These are phyloP conservation scores for Sporothrix luriei DNA, from an alignment of 2,329 filamentous ascomycete genomes.

Conservation along the genomic window DNA sequence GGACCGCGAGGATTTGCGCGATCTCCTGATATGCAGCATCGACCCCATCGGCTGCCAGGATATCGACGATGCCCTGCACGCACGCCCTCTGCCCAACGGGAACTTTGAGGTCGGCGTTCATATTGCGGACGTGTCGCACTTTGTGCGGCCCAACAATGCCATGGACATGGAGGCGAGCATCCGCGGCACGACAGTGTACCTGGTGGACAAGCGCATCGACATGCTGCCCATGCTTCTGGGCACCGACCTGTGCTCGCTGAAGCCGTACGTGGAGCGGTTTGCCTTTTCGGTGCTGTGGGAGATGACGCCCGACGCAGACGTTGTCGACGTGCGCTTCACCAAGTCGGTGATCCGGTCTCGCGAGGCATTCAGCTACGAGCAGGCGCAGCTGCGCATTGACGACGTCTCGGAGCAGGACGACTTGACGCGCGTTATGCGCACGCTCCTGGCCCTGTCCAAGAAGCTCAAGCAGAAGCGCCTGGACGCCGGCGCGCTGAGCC, in stretches of 20 bases:
- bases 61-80: slow-evolving; percentile 96
- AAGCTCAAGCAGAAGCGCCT: slow-evolving; percentile 93
- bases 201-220: slow-evolving; percentile 98
- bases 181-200: slow-evolving; percentile 92
- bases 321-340: slow-evolving; percentile 83
- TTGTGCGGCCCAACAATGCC: slow-evolving; percentile 93
- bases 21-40: slow-evolving; percentile 92
- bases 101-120: slow-evolving; percentile 97
- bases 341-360: slow-evolving; percentile 97
- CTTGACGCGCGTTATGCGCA: slow-evolving; percentile 85
- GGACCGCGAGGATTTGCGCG: slow-evolving; percentile 78
- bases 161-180: slow-evolving; percentile 97
- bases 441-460: slow-evolving; percentile 83
- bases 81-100: slow-evolving; percentile 79
- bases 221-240: slow-evolving; percentile 97
- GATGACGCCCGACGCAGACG: slow-evolving; percentile 74
- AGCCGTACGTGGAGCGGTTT: slow-evolving; percentile 94
- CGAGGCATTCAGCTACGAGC: slow-evolving; percentile 97
- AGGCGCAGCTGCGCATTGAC: slow-evolving; percentile 91
- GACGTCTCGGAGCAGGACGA: slow-evolving; percentile 85
- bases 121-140: slow-evolving; percentile 98
- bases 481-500: slow-evolving; percentile 90
- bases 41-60: slow-evolving; percentile 95
- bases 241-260: slow-evolving; percentile 93
- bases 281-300: slow-evolving; percentile 90